A percentile compares a stretch with the other conserved stretches of the same genome.
Evolutionary conservation across 164 flowering plant species (phyloP).

Genomic region (Vitis amurensis): DNA sequence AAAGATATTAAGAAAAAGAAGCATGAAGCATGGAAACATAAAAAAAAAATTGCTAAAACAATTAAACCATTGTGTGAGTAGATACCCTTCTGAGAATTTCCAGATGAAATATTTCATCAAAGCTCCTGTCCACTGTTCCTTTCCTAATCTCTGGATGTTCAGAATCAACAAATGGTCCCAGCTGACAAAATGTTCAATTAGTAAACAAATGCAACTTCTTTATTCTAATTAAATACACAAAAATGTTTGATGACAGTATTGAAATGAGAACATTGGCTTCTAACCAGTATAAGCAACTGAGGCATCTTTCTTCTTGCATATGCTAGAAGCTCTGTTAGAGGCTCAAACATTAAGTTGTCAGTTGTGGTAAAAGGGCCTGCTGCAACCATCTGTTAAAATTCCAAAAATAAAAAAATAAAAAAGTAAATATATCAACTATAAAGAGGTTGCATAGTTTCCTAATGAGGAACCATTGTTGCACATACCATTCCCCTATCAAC

Average conservation of each 20-base stretch:
- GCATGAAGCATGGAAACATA: conserved; percentile 3
- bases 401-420: background rate
- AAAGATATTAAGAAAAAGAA: conserved; percentile 2
- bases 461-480: background rate
- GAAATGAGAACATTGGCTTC: conserved; percentile 1
- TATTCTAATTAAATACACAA: background rate
- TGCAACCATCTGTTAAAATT: conserved; percentile 73
- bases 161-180: conserved; percentile 96
- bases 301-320: conserved; percentile 85
- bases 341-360: conserved; percentile 91
- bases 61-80: background rate
- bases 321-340: conserved; percentile 76
- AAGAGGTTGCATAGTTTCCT: background rate
- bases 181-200: conserved; percentile 43
- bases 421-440: background rate
- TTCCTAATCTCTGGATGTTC: conserved; percentile 89
- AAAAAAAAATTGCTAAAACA: background rate
- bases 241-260: no score
- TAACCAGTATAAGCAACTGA: conserved; percentile 85
- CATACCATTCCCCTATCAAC: background rate
- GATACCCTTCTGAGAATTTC: conserved; percentile 81
- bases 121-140: conserved; percentile 61
- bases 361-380: conserved; percentile 92
- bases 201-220: conserved; percentile 6
- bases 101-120: conserved; percentile 67